Conservation (phyloP, 108 stramenopile genomes). For the Skeletonema grethae region DNA sequence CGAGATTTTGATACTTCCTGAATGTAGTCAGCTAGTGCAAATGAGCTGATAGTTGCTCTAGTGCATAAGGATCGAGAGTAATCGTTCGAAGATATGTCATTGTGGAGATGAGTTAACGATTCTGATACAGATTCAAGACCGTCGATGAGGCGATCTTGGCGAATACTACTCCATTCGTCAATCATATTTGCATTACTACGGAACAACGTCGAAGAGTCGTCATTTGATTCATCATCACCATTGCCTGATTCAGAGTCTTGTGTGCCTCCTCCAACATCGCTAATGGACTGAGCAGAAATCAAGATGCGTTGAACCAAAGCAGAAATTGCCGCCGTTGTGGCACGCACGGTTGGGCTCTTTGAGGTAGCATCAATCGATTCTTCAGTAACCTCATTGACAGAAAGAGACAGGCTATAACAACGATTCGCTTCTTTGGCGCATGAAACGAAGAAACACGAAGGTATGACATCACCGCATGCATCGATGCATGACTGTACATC, state of each 20-base stretch:
- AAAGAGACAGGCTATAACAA: slow-evolving; percentile 14
- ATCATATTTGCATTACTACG: slow-evolving; percentile 42
- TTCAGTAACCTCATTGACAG: slow-evolving; percentile 8
- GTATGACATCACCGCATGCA: slow-evolving; percentile 21
- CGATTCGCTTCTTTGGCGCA: slow-evolving; percentile 12
- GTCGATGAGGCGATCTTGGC: slow-evolving; percentile 38
- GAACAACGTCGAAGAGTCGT: slow-evolving; percentile 12
- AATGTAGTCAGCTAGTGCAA: slow-evolving; percentile 45
- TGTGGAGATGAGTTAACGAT: slow-evolving; percentile 32
- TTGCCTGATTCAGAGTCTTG: not conserved
- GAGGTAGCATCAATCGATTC: slow-evolving; percentile 5
- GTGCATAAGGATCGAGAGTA: slow-evolving; percentile 45
- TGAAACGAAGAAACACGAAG: slow-evolving; percentile 35
- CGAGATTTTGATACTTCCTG: slow-evolving; percentile 34
- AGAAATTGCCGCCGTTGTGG: slow-evolving; percentile 23
- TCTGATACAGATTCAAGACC: slow-evolving; percentile 29
- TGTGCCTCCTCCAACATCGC: not conserved
- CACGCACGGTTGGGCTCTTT: not conserved
- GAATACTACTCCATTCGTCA: slow-evolving; percentile 39
- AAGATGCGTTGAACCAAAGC: slow-evolving; percentile 34
- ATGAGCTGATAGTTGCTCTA: slow-evolving; percentile 48
- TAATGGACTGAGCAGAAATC: slow-evolving; percentile 40
- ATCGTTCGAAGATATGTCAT: slow-evolving; percentile 20
- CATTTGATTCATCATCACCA: not conserved
- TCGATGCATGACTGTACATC: slow-evolving; percentile 35